Evolutionary conservation across 2,329 filamentous ascomycete genomes (phyloP).

Genomic region (Pseudogymnoascus sp.): DNA sequence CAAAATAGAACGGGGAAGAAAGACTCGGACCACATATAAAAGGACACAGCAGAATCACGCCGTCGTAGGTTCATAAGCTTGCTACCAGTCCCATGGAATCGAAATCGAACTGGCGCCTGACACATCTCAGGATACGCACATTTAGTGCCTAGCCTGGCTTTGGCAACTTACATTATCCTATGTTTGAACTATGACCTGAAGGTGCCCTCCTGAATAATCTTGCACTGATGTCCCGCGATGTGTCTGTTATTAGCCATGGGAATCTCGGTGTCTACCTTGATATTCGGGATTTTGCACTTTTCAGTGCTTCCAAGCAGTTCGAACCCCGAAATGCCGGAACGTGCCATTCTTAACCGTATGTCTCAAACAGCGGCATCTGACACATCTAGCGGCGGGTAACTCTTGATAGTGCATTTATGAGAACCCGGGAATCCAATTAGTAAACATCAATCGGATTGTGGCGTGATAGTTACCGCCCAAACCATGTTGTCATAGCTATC

Average conservation of each 20-base stretch:
- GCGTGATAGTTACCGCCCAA: background rate
- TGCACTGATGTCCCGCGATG: background rate
- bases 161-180: background rate
- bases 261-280: background rate
- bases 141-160: background rate
- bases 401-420: background rate
- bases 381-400: conserved; percentile 3
- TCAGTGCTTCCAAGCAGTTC: background rate
- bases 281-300: background rate
- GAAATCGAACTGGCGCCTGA: background rate
- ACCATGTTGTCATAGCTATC: background rate
- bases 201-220: background rate
- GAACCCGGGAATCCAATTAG: background rate
- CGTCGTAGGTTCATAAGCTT: background rate
- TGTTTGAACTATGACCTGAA: background rate
- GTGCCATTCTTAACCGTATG: background rate
- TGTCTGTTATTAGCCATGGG: background rate
- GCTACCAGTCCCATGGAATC: conserved; percentile 4
- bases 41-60: background rate
- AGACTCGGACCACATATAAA: background rate
- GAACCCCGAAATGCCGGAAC: background rate
- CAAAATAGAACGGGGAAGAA: background rate
- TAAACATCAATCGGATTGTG: background rate
- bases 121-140: background rate
- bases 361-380: background rate